A percentile compares a stretch with the other conserved stretches of the same genome.
Evolutionary conservation across 495 filamentous ascomycete species (phyloP).

Genomic region (Xylaria nigripes): DNA sequence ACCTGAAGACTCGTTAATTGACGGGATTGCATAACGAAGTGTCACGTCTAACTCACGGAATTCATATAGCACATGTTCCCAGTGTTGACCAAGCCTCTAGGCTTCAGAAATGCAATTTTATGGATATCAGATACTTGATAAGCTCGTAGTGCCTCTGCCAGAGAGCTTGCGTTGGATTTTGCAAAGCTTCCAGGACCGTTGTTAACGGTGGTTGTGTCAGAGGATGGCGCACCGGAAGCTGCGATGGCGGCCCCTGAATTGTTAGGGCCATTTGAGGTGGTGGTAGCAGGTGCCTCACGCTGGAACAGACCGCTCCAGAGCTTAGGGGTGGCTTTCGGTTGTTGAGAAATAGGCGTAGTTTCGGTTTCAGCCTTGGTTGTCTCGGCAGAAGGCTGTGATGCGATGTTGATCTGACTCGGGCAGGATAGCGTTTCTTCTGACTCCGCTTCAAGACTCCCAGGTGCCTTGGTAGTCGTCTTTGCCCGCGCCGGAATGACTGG

Average conservation of each 20-base stretch:
- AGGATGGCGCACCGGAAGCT: slow-evolving; percentile 6
- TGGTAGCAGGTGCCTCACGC: slow-evolving; percentile 35
- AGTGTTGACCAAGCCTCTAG: slow-evolving; percentile 90
- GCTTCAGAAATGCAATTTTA: slow-evolving; percentile 79
- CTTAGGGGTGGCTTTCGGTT: slow-evolving; percentile 48
- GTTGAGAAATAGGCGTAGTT: slow-evolving; percentile 28
- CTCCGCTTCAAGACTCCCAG: slow-evolving; percentile 21
- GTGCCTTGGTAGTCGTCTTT: slow-evolving; percentile 37
- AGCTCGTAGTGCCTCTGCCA: slow-evolving; percentile 63
- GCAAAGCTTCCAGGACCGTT: slow-evolving; percentile 26
- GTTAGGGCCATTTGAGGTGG: slow-evolving; percentile 11
- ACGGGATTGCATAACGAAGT: not conserved
- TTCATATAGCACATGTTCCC: slow-evolving; percentile 99
- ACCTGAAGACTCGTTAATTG: slow-evolving; percentile 45
- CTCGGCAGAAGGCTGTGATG: slow-evolving; percentile 10
- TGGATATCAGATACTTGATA: slow-evolving; percentile 53
- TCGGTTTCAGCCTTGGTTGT: slow-evolving; percentile 20
- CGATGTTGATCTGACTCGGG: not conserved
- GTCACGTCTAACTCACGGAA: slow-evolving; percentile 56
- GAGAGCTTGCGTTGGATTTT: slow-evolving; percentile 54
- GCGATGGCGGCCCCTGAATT: slow-evolving; percentile 24
- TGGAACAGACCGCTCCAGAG: slow-evolving; percentile 73
- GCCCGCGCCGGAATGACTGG: slow-evolving; percentile 63
- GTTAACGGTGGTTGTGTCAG: slow-evolving; percentile 3
- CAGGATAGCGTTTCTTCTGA: slow-evolving; percentile 9